Conservation (phyloP, 176 grass and related monocot genomes). For the Panicum miliaceum region DNA sequence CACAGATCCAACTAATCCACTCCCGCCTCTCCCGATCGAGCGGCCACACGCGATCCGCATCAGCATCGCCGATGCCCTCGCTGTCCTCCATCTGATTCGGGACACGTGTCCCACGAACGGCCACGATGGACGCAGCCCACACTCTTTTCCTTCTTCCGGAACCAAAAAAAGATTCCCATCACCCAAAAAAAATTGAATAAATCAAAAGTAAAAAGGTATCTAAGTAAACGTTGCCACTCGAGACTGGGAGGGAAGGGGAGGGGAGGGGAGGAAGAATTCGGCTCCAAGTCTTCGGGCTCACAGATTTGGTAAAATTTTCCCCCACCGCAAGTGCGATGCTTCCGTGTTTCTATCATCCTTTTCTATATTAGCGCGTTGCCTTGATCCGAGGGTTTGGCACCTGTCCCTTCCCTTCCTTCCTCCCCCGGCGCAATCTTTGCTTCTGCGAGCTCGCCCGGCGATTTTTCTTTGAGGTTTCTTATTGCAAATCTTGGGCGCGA, state of each 20-base stretch:
- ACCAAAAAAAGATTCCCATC: neutral
- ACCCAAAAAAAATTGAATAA: neutral
- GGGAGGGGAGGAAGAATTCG: conserved; percentile 31
- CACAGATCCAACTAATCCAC: conserved; percentile 20
- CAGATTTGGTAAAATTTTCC: conserved; percentile 24
- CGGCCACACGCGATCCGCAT: neutral
- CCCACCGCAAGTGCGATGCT: conserved; percentile 12
- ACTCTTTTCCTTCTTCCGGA: neutral
- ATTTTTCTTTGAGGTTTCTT: conserved; percentile 30
- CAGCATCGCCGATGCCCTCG: neutral
- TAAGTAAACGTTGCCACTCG: conserved; percentile 19
- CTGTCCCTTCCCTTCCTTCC: conserved; percentile 33
- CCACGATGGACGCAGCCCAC: neutral
- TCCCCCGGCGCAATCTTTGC: conserved; percentile 45
- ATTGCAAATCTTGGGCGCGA: conserved; percentile 28
- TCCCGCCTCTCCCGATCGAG: neutral
- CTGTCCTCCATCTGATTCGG: neutral
- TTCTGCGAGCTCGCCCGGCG: conserved; percentile 8
- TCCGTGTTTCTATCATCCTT: neutral
- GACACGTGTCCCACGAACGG: neutral
- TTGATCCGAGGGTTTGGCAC: conserved; percentile 53
- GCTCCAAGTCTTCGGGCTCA: conserved; percentile 17
- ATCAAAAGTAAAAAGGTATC: neutral
- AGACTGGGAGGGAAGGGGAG: neutral
- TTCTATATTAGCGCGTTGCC: conserved; percentile 26